Conservation (phyloP, 176 grass and related monocot genomes). For the Alloteropsis semialata region DNA sequence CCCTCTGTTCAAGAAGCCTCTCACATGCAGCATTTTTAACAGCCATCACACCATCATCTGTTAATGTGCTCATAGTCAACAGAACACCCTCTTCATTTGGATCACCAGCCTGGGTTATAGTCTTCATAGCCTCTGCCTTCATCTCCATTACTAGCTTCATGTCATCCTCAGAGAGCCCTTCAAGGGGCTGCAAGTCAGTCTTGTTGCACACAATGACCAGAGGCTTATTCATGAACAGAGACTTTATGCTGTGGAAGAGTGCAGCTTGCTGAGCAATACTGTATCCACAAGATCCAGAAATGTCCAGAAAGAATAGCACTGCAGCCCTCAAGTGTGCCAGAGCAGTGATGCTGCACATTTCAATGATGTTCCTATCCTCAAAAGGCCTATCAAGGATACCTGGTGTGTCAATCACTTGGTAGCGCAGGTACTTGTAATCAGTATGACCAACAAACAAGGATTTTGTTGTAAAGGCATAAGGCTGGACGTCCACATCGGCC, state of each 20-base stretch:
- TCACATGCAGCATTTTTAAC: slow-evolving; percentile 67
- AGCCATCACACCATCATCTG: slow-evolving; percentile 70
- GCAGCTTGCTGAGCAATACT: slow-evolving; percentile 69
- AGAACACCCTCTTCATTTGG: slow-evolving; percentile 60
- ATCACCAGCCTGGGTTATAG: slow-evolving; percentile 48
- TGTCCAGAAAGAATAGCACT: slow-evolving; percentile 63
- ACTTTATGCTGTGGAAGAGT: slow-evolving; percentile 85
- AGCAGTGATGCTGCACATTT: slow-evolving; percentile 63
- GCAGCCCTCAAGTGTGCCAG: slow-evolving; percentile 59
- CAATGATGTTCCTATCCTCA: slow-evolving; percentile 60
- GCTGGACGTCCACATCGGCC: slow-evolving; percentile 77
- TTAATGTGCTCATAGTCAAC: slow-evolving; percentile 80
- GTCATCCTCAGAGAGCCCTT: slow-evolving; percentile 64
- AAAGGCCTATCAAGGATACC: slow-evolving; percentile 74
- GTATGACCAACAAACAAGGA: slow-evolving; percentile 69
- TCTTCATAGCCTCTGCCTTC: slow-evolving; percentile 63
- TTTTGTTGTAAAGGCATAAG: slow-evolving; percentile 62
- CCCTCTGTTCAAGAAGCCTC: slow-evolving; percentile 61
- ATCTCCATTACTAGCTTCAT: slow-evolving; percentile 66
- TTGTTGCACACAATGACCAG: slow-evolving; percentile 78
- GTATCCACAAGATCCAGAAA: slow-evolving; percentile 83
- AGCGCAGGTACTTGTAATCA: slow-evolving; percentile 78
- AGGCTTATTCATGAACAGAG: slow-evolving; percentile 79
- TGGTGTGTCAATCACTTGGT: slow-evolving; percentile 86
- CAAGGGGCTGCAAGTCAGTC: slow-evolving; percentile 70